Percentiles rank a stretch among this genome's conserved stretches.
These are phyloP conservation scores for Corymbia maculata DNA, from an alignment of 345 rosid genomes.

Conservation along the genomic window DNA sequence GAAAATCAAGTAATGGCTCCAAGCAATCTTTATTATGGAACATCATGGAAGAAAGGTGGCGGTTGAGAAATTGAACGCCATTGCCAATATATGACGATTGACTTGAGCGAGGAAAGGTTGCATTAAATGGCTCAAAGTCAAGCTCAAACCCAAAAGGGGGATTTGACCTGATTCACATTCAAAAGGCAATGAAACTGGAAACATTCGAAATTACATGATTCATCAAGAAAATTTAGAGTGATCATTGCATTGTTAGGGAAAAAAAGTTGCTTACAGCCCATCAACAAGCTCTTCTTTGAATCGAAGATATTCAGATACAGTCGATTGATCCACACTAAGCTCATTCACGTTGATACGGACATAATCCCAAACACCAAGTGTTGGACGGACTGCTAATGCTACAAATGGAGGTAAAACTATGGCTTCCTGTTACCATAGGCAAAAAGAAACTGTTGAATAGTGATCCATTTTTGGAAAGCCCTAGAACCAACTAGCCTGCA, in stretches of 20 bases:
- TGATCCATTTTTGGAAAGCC: no score
- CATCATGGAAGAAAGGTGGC: slow-evolving; percentile 92
- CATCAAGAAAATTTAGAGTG: neutral
- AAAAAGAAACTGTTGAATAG: no score
- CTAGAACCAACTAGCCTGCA: no score
- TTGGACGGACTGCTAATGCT: slow-evolving; percentile 85
- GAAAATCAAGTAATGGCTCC: slow-evolving; percentile 84
- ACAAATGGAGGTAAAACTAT: slow-evolving; percentile 88
- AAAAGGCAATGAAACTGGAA: neutral
- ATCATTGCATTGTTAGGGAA: neutral
- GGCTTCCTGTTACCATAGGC: slow-evolving; percentile 53
- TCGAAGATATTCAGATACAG: slow-evolving; percentile 70
- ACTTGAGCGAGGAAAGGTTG: slow-evolving; percentile 69
- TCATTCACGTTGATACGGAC: slow-evolving; percentile 79
- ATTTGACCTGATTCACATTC: neutral
- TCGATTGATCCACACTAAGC: slow-evolving; percentile 76
- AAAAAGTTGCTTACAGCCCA: slow-evolving; percentile 41
- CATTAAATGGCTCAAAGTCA: slow-evolving; percentile 95
- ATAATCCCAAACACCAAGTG: slow-evolving; percentile 97
- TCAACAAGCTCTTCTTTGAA: slow-evolving; percentile 91
- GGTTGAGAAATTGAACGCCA: slow-evolving; percentile 93
- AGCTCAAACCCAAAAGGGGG: slow-evolving; percentile 59
- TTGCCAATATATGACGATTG: slow-evolving; percentile 93
- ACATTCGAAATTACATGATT: neutral
- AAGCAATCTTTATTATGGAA: slow-evolving; percentile 79